A percentile compares a stretch with the other conserved stretches of the same genome.
Evolutionary conservation across 371 early-diverging fungal species (phyloP).

Genomic region (Apophysomyces ossiformis): DNA sequence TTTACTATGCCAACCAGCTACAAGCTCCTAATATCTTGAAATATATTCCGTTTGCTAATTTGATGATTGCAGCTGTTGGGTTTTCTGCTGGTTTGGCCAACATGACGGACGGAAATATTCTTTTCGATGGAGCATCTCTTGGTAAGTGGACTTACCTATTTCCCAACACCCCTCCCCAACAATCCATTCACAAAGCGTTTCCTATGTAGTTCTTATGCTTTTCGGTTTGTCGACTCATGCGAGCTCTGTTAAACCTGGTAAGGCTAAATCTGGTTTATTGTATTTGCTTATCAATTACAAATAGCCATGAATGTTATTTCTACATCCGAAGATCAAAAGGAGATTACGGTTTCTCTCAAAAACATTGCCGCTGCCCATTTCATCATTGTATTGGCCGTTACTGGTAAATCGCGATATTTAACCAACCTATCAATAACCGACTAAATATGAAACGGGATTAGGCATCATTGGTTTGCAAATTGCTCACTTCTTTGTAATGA

Average conservation of each 20-base stretch:
- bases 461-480: constrained; percentile 51
- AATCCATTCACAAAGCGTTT: neutral
- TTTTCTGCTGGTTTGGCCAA: constrained; percentile 54
- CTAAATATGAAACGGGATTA: constrained; percentile 7
- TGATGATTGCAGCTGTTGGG: constrained; percentile 51
- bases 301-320: constrained; percentile 30
- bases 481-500: constrained; percentile 48
- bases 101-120: constrained; percentile 47
- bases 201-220: constrained; percentile 40
- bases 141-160: constrained; percentile 25
- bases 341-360: constrained; percentile 33
- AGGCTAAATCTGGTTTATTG: neutral
- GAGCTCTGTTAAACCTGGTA: constrained; percentile 53
- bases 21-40: constrained; percentile 50
- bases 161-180: no score
- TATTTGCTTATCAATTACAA: neutral
- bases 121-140: constrained; percentile 56
- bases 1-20: constrained; percentile 44
- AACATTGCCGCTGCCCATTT: constrained; percentile 57
- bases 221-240: constrained; percentile 52
- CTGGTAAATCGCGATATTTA: constrained; percentile 29
- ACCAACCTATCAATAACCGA: neutral
- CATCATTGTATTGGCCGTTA: constrained; percentile 50
- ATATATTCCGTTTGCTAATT: constrained; percentile 50
- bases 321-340: constrained; percentile 27